Percentiles rank a stretch among this genome's conserved stretches.
Evolutionary conservation across 1,284 basidiomycete species (phyloP).

Genomic region (Apiotrichum mycotoxinovorans): DNA sequence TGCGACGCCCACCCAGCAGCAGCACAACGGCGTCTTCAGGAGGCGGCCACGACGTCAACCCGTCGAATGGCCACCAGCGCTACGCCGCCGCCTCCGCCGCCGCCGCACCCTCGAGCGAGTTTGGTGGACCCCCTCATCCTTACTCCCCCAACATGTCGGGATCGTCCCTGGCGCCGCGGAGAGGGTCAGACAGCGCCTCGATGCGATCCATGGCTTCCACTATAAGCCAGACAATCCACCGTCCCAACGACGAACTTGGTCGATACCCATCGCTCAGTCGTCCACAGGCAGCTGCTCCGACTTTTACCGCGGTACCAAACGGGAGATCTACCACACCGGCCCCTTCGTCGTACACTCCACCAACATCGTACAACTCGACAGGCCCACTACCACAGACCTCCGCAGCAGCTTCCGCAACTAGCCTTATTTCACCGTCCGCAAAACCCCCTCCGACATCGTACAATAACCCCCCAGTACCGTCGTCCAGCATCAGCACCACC

Average conservation of each 20-base stretch:
- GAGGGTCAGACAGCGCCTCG: conserved; percentile 36
- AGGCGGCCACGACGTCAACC: background rate
- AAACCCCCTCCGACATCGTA: background rate
- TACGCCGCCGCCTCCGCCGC: background rate
- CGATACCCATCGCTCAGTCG: conserved; percentile 32
- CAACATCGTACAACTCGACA: conserved; percentile 6
- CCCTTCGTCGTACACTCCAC: background rate
- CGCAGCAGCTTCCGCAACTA: background rate
- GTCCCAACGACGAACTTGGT: conserved; percentile 31
- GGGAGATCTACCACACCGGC: conserved; percentile 1
- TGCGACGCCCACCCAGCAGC: background rate
- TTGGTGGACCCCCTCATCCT: conserved; percentile 28
- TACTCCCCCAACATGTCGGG: conserved; percentile 15
- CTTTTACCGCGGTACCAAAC: background rate
- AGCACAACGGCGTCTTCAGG: background rate
- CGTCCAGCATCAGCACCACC: background rate
- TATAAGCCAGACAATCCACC: conserved; percentile 18
- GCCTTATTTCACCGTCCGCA: background rate
- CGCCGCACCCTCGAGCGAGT: conserved; percentile 14
- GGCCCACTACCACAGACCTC: background rate
- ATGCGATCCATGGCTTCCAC: conserved; percentile 31
- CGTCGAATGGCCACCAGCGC: background rate
- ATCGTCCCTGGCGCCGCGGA: conserved; percentile 6
- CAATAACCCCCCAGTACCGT: background rate
- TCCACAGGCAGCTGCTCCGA: background rate